Evolutionary conservation across 1,284 basidiomycete species (phyloP), one percentile per base, ranked within the genome.

Genomic region (Chalciporus sp.): DNA sequence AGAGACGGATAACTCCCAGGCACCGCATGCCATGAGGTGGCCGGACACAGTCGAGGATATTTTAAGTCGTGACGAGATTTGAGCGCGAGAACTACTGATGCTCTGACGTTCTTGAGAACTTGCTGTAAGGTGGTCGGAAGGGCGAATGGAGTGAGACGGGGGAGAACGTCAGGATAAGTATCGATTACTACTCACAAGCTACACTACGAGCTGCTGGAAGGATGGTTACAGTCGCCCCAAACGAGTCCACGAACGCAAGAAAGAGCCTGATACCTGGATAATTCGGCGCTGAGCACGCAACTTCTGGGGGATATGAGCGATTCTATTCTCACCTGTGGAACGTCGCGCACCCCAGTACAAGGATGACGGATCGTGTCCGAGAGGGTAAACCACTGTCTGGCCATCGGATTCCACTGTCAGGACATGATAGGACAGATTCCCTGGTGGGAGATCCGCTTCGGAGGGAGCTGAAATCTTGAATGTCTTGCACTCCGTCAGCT

Each of bases 341-440:
- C 51, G 37, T 44, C 44, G 51, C n/a, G 49, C n/a, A 27, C 51
- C 51, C 67, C 67, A 68, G 27, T 31, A 40, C 19, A 55, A 35
- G 42, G 51, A 43, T 14, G 53, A 53, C 2, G 50, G 23, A 2
- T 45, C 44, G n/a, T 20, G 7, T 7, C 52, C 60, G 42, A 56
- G 31, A 26, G 37, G 19, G n/a, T 44, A 44, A 19, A 44, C 39
- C 14, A 49, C 53, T 11, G 31, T 42, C 11, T 27, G 45, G 29
- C 48, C 57, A 43, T 45, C 47, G 14, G 49, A 46, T 45, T 56
- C 54, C n/a, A 66, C 49, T 4, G 45, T 52, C 19, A 66, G 29
- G 23, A 58, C 17, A 19, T 53, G 40, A 40, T 53, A 62, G 10
- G 54, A 57, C 20, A 7, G 17, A 27, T 16, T 51, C 27, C 33